A percentile compares a stretch with the other conserved stretches of the same genome.
Conservation (phyloP, 176 grass and related monocot species). For the Zea luxurians region DNA sequence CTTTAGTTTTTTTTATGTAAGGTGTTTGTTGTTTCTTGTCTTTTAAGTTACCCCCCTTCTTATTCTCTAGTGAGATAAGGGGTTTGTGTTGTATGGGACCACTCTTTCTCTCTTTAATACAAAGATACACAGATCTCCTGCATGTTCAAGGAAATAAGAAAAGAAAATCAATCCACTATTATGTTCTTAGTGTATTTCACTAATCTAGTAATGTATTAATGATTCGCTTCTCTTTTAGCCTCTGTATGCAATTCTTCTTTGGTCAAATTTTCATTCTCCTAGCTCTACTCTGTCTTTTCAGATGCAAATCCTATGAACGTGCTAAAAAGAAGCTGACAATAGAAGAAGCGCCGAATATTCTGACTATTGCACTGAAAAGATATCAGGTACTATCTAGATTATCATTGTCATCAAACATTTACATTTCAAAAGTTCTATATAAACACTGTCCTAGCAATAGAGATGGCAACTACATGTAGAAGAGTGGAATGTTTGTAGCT, state of each 20-base stretch:
- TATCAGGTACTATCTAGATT: conserved; percentile 66
- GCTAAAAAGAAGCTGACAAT: conserved; percentile 92
- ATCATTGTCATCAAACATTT: not conserved
- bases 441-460: not conserved
- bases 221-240: not conserved
- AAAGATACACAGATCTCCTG: not conserved
- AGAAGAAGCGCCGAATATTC: conserved; percentile 82
- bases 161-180: not conserved
- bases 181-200: conserved; percentile 4
- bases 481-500: not conserved
- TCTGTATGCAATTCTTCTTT: conserved; percentile 1
- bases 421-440: not conserved
- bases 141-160: not conserved
- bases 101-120: not conserved
- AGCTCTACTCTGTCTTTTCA: conserved; percentile 35
- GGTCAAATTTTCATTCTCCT: conserved; percentile 26
- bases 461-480: not conserved
- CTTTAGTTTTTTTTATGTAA: not conserved
- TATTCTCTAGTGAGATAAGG: not conserved
- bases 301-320: conserved; percentile 84
- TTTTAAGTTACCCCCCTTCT: not conserved
- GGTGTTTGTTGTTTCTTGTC: not conserved
- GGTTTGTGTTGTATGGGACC: not conserved
- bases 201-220: not conserved
- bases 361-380: conserved; percentile 90